Percentiles rank a stretch among this genome's conserved stretches.
Evolutionary conservation across 768 basidiomycete genomes (phyloP).

Genomic region (Candolleomyces eurysporus): DNA sequence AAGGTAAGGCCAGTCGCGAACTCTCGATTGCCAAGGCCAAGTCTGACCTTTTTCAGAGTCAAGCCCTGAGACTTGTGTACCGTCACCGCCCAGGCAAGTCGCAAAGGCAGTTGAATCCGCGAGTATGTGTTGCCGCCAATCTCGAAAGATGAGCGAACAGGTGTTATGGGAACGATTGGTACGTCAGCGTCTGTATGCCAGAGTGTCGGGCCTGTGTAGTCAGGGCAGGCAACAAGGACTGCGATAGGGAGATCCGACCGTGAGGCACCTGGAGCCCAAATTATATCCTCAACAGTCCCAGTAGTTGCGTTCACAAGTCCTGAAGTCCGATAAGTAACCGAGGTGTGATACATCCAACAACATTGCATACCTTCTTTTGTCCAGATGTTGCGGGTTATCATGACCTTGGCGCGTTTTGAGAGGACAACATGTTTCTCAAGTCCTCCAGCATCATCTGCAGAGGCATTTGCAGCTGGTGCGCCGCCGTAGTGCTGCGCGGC

Average conservation of each 20-base stretch:
- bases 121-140: background rate
- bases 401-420: too few species aligned
- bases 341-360: too few species aligned
- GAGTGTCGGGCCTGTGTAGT: constrained; percentile 8
- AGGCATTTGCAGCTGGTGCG: too few species aligned
- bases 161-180: constrained; percentile 8
- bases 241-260: constrained; percentile 3
- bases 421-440: too few species aligned
- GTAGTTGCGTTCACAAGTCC: background rate
- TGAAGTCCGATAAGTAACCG: background rate
- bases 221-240: constrained; percentile 6
- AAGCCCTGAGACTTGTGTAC: background rate
- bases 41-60: background rate
- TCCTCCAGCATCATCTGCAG: too few species aligned
- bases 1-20: background rate
- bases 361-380: too few species aligned
- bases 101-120: background rate
- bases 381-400: too few species aligned
- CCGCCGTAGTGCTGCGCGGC: too few species aligned
- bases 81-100: background rate
- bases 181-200: background rate
- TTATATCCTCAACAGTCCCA: too few species aligned
- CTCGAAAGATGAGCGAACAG: constrained; percentile 3
- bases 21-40: background rate
- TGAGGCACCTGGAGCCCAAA: too few species aligned